A percentile compares a stretch with the other conserved stretches of the same genome.
Evolutionary conservation across 768 basidiomycete species (phyloP).

Genomic region (Mrakia frigida): DNA sequence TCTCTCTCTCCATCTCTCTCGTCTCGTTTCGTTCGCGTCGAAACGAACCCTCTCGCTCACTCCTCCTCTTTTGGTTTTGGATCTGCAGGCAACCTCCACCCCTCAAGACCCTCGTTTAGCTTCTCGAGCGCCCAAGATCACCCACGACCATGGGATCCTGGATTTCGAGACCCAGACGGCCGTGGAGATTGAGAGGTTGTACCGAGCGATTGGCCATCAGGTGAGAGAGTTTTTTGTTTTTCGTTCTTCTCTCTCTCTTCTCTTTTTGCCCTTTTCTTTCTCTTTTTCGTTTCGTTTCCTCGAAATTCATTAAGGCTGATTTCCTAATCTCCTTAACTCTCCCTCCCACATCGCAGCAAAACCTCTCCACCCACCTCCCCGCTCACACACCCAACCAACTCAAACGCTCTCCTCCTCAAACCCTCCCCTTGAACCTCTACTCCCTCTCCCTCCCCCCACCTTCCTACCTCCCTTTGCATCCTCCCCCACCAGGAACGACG

Average conservation of each 20-base stretch:
- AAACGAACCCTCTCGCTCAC: neutral
- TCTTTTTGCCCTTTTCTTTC: neutral
- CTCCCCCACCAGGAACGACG: neutral
- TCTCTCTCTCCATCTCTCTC: conserved; percentile 12
- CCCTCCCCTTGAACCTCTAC: neutral
- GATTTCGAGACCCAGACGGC: conserved; percentile 60
- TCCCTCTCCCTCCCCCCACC: neutral
- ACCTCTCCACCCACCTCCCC: conserved; percentile 15
- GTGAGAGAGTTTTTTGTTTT: too few species aligned
- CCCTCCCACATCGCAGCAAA: neutral
- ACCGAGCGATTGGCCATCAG: conserved; percentile 67
- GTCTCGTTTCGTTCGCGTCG: too few species aligned
- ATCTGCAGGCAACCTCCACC: conserved; percentile 49
- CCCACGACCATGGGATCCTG: conserved; percentile 51
- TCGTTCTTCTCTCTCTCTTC: conserved; percentile 13
- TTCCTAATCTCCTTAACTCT: too few species aligned
- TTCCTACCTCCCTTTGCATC: neutral
- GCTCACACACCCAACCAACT: conserved; percentile 7
- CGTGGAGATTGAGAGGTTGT: conserved; percentile 52
- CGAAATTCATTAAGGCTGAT: neutral
- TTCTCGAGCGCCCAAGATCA: conserved; percentile 61
- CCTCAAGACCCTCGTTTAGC: conserved; percentile 50
- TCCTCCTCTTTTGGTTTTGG: neutral
- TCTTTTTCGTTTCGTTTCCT: too few species aligned
- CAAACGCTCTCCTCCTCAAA: too few species aligned